These are phyloP conservation scores for Ascochyta koolunga DNA, from an alignment of 2,329 filamentous ascomycete species.

Conservation along the genomic window DNA sequence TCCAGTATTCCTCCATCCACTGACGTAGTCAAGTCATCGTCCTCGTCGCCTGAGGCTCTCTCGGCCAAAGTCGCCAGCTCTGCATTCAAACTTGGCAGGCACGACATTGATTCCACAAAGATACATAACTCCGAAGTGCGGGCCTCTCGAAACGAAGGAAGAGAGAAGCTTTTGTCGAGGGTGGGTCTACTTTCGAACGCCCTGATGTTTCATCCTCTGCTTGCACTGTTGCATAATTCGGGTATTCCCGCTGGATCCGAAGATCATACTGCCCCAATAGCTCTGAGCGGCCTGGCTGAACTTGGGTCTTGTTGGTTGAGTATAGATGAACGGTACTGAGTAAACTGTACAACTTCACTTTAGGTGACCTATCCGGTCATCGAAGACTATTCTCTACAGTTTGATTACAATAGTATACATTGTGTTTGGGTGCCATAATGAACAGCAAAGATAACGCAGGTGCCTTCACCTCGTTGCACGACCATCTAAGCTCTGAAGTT, in stretches of 20 bases:
- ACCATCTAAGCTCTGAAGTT: conserved; percentile 14
- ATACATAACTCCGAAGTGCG: background rate
- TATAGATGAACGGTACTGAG: background rate
- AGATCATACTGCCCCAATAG: background rate
- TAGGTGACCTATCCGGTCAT: background rate
- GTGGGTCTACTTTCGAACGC: background rate
- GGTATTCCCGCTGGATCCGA: conserved; percentile 14
- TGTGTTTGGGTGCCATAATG: background rate
- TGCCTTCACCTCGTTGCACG: background rate
- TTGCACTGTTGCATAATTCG: conserved; percentile 7
- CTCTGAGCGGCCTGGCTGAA: too few relatives aligned
- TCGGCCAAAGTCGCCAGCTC: conserved; percentile 1
- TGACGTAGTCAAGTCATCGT: background rate
- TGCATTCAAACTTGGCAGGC: background rate
- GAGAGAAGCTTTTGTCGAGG: background rate
- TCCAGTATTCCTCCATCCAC: background rate
- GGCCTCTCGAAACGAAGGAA: background rate
- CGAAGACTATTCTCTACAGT: background rate
- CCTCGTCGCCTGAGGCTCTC: background rate
- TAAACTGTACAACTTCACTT: background rate
- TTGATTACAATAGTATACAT: conserved; percentile 13
- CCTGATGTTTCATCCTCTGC: conserved; percentile 4
- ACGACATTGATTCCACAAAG: too few relatives aligned
- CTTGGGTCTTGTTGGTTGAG: too few relatives aligned
- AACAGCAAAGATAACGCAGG: background rate